phyloP scores from a whole-genome alignment of 2,329 filamentous ascomycete species.

The Clonostachys rosea region DNA sequence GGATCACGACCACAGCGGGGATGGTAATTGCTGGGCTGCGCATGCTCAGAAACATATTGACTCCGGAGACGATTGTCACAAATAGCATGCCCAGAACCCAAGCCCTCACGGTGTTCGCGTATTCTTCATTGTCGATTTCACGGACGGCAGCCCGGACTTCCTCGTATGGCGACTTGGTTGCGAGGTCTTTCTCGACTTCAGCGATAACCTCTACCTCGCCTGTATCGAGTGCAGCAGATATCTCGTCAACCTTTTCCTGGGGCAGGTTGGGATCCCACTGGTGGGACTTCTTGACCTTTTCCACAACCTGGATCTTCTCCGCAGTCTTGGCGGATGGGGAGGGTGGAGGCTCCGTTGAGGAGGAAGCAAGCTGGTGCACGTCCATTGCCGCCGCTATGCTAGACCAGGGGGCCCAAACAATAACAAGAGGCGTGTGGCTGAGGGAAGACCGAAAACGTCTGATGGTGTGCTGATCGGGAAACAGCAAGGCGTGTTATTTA shows the following conservation, averaged over 20 bases:
- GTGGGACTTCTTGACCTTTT: slow-evolving; percentile 18
- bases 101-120: slow-evolving; percentile 53
- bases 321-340: no score
- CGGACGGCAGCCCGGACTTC: slow-evolving; percentile 18
- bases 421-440: no score
- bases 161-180: slow-evolving; percentile 39
- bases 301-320: no score
- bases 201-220: slow-evolving; percentile 33
- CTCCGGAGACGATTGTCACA: slow-evolving; percentile 50
- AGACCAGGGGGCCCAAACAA: no score
- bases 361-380: no score
- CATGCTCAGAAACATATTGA: slow-evolving; percentile 49
- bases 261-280: slow-evolving; percentile 50
- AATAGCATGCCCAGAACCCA: slow-evolving; percentile 54
- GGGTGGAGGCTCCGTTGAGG: no score
- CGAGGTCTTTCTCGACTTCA: slow-evolving; percentile 35
- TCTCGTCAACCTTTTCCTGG: slow-evolving; percentile 40
- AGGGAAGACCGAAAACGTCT: no score
- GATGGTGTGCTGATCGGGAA: no score
- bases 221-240: slow-evolving; percentile 34
- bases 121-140: slow-evolving; percentile 45
- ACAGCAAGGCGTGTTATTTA: no score
- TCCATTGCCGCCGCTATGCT: no score
- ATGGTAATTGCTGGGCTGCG: slow-evolving; percentile 46
- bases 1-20: slow-evolving; percentile 48